phyloP scores from a whole-genome alignment of 1,139 yeast genomes.

The Scheffersomyces stambukii region DNA sequence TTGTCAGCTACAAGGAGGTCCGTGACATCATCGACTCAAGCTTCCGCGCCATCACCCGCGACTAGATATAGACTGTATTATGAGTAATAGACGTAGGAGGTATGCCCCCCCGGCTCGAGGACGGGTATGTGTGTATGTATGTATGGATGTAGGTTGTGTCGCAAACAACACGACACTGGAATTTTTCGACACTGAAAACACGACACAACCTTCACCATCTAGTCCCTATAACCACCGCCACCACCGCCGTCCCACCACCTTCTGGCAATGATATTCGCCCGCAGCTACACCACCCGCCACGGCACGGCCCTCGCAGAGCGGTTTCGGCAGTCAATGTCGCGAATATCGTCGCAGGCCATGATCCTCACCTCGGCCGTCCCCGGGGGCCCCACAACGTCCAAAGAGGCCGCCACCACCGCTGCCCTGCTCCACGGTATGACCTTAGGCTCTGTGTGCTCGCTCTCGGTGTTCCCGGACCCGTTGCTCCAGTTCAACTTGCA shows the following conservation, averaged over 20 bases:
- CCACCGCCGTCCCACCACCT: too few relatives aligned
- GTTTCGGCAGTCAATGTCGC: slow-evolving; percentile 35
- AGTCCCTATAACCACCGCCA: too few relatives aligned
- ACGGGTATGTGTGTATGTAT: too few relatives aligned
- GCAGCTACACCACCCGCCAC: too few relatives aligned
- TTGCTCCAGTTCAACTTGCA: slow-evolving; percentile 78
- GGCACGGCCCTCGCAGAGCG: slow-evolving; percentile 6
- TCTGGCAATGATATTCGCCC: too few relatives aligned
- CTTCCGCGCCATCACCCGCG: slow-evolving; percentile 52
- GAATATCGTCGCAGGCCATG: slow-evolving; percentile 44
- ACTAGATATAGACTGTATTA: too few relatives aligned
- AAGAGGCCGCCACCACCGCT: slow-evolving; percentile 4
- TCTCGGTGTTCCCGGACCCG: slow-evolving; percentile 71
- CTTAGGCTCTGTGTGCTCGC: slow-evolving; percentile 73
- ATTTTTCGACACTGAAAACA: too few relatives aligned
- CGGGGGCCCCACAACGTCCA: background rate
- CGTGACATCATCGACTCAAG: slow-evolving; percentile 70
- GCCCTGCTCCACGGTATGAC: slow-evolving; percentile 67
- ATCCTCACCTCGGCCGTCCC: slow-evolving; percentile 22
- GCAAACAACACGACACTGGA: too few relatives aligned
- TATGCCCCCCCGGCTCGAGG: too few relatives aligned
- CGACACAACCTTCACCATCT: too few relatives aligned
- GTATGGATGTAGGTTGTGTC: too few relatives aligned
- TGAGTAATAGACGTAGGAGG: too few relatives aligned
- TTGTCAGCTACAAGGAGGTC: slow-evolving; percentile 76